Conservation (phyloP, 2,329 filamentous ascomycete species). For the Diplodia sapinea region DNA sequence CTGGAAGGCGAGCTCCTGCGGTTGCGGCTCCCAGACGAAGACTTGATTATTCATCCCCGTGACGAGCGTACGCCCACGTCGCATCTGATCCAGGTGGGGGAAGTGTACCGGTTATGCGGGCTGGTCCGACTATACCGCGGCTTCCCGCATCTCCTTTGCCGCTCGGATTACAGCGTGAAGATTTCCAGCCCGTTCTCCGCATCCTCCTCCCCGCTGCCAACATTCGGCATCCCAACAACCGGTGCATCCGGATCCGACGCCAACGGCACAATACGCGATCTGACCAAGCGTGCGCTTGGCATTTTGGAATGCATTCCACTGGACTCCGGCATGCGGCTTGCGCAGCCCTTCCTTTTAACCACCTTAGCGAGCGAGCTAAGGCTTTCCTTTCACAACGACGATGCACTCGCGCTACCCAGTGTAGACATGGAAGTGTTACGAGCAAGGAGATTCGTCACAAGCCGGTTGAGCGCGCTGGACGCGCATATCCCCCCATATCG, state of each 20-base stretch:
- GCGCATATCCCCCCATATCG: not conserved
- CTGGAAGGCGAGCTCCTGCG: not conserved
- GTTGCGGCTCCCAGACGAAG: not conserved
- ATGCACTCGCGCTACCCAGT: not conserved
- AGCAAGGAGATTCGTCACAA: not conserved
- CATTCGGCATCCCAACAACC: not conserved
- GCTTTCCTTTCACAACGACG: not conserved
- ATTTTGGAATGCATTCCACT: not conserved
- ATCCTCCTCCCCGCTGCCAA: not conserved
- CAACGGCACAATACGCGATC: not conserved
- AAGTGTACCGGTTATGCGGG: not conserved
- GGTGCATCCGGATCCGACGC: not conserved
- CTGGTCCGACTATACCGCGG: not conserved
- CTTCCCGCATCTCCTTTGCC: not conserved
- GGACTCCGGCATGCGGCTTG: not conserved
- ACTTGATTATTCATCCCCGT: not conserved
- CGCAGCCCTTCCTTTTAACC: not conserved
- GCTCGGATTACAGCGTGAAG: not conserved
- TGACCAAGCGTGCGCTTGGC: not conserved
- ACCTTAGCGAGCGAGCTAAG: not conserved
- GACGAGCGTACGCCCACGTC: not conserved
- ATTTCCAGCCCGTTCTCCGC: not conserved
- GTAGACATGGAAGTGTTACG: not conserved
- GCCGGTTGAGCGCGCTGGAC: not conserved
- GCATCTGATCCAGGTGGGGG: not conserved